phyloP scores from a whole-genome alignment of 768 basidiomycete genomes.

The Pleurotus giganteus region DNA sequence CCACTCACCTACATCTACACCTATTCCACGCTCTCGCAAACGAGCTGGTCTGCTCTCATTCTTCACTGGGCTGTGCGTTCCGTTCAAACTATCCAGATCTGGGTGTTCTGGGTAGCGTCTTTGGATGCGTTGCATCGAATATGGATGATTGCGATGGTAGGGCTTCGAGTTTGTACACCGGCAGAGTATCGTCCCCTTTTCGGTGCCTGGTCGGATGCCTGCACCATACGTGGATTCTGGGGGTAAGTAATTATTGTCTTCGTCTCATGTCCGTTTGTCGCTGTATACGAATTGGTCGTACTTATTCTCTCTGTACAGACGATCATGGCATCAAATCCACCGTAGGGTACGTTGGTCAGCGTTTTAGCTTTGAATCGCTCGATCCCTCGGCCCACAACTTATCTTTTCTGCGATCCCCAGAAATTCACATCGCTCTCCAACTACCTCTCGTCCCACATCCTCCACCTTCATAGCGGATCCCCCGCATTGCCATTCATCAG shows the following conservation, averaged over 20 bases:
- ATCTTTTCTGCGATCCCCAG: too few relatives aligned
- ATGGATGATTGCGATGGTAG: neutral
- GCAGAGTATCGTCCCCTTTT: slow-evolving; percentile 27
- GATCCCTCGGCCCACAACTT: too few relatives aligned
- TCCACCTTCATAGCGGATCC: neutral
- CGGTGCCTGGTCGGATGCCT: slow-evolving; percentile 25
- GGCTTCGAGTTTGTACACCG: slow-evolving; percentile 10
- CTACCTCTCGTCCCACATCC: neutral
- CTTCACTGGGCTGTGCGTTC: neutral
- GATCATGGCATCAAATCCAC: slow-evolving; percentile 29
- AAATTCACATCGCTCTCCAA: slow-evolving; percentile 1
- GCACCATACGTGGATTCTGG: slow-evolving; percentile 31
- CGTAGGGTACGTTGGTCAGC: too few relatives aligned
- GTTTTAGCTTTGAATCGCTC: too few relatives aligned
- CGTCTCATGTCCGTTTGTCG: neutral
- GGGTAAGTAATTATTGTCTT: slow-evolving; percentile 20
- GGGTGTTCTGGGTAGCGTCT: neutral
- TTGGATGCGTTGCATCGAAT: neutral
- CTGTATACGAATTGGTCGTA: too few relatives aligned
- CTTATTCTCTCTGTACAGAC: slow-evolving; percentile 17
- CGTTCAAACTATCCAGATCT: neutral
- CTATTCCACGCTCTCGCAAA: too few relatives aligned
- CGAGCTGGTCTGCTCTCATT: neutral
- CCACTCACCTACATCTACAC: too few relatives aligned
- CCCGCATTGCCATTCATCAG: slow-evolving; percentile 22